phyloP scores from a whole-genome alignment of 164 flowering plant genomes.

The Vitis vinifera region ASM3070453v1 NC_081819.1:17696501-17697000 shows the following conservation, averaged over 20 bases:
- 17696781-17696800: neutral
- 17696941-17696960: too few species aligned
- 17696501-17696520: too few species aligned
- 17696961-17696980: too few species aligned
- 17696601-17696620: neutral
- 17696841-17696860: too few species aligned
- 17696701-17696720: neutral
- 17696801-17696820: too few species aligned
- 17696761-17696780: neutral
- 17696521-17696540: neutral
- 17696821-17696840: too few species aligned
- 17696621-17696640: neutral
- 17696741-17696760: neutral
- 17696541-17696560: slow-evolving; percentile 2
- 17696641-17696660: slow-evolving; percentile 1
- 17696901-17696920: too few species aligned
- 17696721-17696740: neutral
- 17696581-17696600: neutral
- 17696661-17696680: neutral
- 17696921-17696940: too few species aligned
- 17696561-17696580: neutral
- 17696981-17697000: too few species aligned
- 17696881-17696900: too few species aligned
- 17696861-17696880: too few species aligned
- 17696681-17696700: neutral